Percentiles rank a stretch among this genome's conserved stretches.
Conservation (phyloP, 768 basidiomycete species). For the Auricularia sp. region DNA sequence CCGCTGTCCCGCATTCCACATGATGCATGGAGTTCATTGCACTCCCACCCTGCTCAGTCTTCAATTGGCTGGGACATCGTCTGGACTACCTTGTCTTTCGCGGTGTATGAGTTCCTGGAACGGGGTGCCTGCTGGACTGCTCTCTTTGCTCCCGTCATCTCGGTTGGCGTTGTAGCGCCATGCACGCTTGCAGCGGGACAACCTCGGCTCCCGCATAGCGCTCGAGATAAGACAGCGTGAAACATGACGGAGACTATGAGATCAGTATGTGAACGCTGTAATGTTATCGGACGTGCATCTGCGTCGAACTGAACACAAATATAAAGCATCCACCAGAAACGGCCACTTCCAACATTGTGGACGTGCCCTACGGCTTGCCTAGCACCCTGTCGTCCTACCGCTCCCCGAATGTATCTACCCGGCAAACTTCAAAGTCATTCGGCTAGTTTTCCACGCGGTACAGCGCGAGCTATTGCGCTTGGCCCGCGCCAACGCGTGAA, state of each 20-base stretch:
- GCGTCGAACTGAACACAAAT: too few species aligned
- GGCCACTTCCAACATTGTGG: too few species aligned
- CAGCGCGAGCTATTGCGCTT: too few species aligned
- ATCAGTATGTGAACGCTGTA: neutral
- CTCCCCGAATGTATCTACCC: too few species aligned
- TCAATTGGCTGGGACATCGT: constrained; percentile 58
- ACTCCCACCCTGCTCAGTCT: constrained; percentile 50
- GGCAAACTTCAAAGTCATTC: too few species aligned
- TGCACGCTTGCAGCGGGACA: neutral
- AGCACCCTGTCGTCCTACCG: too few species aligned
- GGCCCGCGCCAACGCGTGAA: too few species aligned
- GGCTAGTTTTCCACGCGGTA: too few species aligned
- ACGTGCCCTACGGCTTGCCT: too few species aligned
- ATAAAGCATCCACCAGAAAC: too few species aligned
- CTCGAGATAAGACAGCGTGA: neutral
- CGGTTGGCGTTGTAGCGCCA: neutral
- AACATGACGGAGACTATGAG: neutral
- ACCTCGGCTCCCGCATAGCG: neutral
- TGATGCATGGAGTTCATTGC: constrained; percentile 29
- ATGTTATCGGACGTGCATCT: too few species aligned
- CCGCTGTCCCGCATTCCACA: constrained; percentile 7
- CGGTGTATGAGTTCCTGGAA: constrained; percentile 15
- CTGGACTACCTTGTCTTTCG: constrained; percentile 40
- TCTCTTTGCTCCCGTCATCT: neutral
- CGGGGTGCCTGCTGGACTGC: neutral